Conservation (phyloP, 2,329 filamentous ascomycete genomes). For the Fusarium equiseti region DNA sequence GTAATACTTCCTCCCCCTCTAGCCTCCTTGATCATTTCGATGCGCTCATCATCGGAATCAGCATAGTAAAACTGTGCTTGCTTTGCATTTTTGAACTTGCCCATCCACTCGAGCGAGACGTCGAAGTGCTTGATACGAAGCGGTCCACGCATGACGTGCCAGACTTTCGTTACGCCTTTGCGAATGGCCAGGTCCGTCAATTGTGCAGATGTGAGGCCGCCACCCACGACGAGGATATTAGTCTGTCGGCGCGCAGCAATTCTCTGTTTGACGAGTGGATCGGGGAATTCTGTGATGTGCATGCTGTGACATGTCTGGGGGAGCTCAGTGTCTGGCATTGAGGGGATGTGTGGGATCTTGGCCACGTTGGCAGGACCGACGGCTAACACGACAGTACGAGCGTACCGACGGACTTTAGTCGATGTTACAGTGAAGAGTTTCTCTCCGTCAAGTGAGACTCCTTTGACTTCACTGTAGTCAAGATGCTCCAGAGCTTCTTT, state of each 20-base stretch:
- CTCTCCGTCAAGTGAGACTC: conserved; percentile 59
- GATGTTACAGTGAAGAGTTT: conserved; percentile 76
- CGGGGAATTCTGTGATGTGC: conserved; percentile 70
- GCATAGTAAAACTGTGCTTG: conserved; percentile 83
- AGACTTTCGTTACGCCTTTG: conserved; percentile 74
- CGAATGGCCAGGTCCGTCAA: conserved; percentile 75
- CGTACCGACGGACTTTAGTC: conserved; percentile 65
- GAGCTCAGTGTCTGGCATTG: conserved; percentile 45
- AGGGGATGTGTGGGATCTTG: conserved; percentile 56
- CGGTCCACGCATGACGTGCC: conserved; percentile 74
- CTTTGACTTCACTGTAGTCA: conserved; percentile 64
- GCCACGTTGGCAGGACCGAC: conserved; percentile 76
- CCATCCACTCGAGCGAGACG: conserved; percentile 81
- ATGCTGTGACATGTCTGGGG: conserved; percentile 72
- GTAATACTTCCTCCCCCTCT: conserved; percentile 83
- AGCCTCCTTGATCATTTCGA: conserved; percentile 73
- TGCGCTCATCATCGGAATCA: conserved; percentile 76
- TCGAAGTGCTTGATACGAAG: conserved; percentile 80
- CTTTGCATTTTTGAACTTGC: conserved; percentile 82
- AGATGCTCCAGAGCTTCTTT: conserved; percentile 72
- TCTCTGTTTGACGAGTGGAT: conserved; percentile 62
- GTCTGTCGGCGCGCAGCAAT: conserved; percentile 65
- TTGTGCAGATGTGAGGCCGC: conserved; percentile 82
- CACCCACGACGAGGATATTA: conserved; percentile 77
- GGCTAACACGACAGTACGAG: conserved; percentile 75